A percentile compares a stretch with the other conserved stretches of the same genome.
These are phyloP conservation scores for Aegilops bicornis DNA, from an alignment of 176 grass and related monocot species.

Conservation along the genomic window DNA sequence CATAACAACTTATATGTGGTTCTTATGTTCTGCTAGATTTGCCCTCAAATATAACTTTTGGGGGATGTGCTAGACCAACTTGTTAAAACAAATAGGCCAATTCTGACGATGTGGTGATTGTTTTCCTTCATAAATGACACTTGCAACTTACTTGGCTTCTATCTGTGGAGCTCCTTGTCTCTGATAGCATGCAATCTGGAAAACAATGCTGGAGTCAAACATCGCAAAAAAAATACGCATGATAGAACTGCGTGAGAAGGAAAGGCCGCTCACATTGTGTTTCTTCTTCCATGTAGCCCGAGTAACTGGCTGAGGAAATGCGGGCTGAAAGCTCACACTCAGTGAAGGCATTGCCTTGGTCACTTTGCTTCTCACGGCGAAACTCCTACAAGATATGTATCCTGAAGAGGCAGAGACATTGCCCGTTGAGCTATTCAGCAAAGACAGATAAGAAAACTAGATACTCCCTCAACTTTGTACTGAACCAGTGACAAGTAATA, in stretches of 20 bases:
- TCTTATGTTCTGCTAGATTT: too few relatives aligned
- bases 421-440: not conserved
- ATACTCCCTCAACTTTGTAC: too few relatives aligned
- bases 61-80: not conserved
- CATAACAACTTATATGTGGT: too few relatives aligned
- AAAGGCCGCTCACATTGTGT: constrained; percentile 38
- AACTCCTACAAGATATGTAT: constrained; percentile 1
- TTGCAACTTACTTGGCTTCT: constrained; percentile 54
- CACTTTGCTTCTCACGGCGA: not conserved
- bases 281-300: constrained; percentile 25
- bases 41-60: too few relatives aligned
- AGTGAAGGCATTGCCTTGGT: constrained; percentile 2
- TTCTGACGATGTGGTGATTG: not conserved
- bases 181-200: constrained; percentile 67
- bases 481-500: too few relatives aligned
- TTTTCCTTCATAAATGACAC: not conserved
- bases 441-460: not conserved
- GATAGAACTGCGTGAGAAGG: not conserved
- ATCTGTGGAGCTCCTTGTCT: constrained; percentile 51
- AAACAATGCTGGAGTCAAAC: constrained; percentile 1
- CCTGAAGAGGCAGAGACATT: constrained; percentile 36
- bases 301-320: not conserved
- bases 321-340: not conserved
- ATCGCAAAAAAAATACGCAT: not conserved
- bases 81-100: not conserved